These are phyloP conservation scores for Lipomyces spencermartinsiae DNA, from an alignment of 805 yeast genomes.

Conservation along the genomic window DNA sequence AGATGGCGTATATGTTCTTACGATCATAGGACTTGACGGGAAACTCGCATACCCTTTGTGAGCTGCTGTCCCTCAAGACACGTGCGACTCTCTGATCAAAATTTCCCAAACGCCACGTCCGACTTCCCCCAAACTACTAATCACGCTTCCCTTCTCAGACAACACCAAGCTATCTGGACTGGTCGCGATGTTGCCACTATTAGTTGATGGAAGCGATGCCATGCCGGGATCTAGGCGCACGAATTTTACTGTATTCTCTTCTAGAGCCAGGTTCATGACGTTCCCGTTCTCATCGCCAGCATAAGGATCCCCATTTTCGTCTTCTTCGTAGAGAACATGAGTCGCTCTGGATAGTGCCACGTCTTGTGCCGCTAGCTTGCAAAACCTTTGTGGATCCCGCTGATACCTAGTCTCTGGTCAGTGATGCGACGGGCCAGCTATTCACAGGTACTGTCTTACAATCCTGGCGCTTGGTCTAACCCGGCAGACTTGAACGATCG, in stretches of 20 bases:
- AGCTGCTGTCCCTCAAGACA: background rate
- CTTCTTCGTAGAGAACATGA: slow-evolving; percentile 32
- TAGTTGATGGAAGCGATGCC: background rate
- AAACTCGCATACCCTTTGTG: background rate
- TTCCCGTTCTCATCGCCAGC: slow-evolving; percentile 30
- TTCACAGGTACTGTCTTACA: background rate
- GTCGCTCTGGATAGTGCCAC: slow-evolving; percentile 36
- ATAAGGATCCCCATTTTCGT: slow-evolving; percentile 34
- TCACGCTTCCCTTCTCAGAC: slow-evolving; percentile 14
- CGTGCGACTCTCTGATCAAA: too few relatives aligned
- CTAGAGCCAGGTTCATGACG: slow-evolving; percentile 20
- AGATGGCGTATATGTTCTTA: background rate
- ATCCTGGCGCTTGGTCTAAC: slow-evolving; percentile 26
- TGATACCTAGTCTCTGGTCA: slow-evolving; percentile 10
- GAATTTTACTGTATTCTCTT: slow-evolving; percentile 30
- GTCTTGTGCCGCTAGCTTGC: slow-evolving; percentile 25
- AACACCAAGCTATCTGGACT: background rate
- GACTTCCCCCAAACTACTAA: slow-evolving; percentile 11
- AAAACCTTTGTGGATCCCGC: slow-evolving; percentile 23
- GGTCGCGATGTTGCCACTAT: background rate
- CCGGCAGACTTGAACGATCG: slow-evolving; percentile 34
- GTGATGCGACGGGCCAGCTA: background rate
- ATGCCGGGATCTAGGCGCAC: slow-evolving; percentile 17
- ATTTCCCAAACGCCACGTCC: slow-evolving; percentile 26
- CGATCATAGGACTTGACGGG: background rate